Base-by-base conservation (phyloP, 305 asterid species). In the Fraxinus xanthoxyloides region DNA sequence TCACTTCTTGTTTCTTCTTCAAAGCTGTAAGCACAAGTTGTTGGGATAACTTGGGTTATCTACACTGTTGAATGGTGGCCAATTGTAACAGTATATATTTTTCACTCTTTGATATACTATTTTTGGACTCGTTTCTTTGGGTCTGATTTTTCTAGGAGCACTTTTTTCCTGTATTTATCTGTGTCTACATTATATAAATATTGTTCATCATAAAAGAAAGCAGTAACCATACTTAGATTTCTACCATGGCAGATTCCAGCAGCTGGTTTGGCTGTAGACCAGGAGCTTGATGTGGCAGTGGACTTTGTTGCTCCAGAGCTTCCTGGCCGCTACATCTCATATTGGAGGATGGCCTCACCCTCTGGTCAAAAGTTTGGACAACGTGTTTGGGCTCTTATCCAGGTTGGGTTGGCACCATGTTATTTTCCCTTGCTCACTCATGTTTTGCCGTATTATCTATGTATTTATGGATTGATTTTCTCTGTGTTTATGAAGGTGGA, bases 291-390 rank as follows among this genome's bases (percentile, higher is more conserved):
- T 59, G 87, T 96, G 26, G 92, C 97, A 1, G 90, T 94, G 75
- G 98, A 94, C 85, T 94, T 96, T 82, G 78, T 86, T 76, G 90
- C 99, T n/a, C 99, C 99, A 0, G 87, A 85, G 79, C 90, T 84
- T 85, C 97, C 95, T 72, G 98, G 99, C 4, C 91, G 94, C n/a
- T 94, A 96, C 28, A 82, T 92, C 79, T 94, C 99, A 1, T 92
- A 93, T 88, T 96, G 98, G 98, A 91, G 95, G 86, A 87, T 96
- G 98, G 92, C 94, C 72, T 85, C 97, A 21, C 93, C 97, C 7
- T 87, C 93, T 34, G 98, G 99, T 63, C 97, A 92, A 54, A 92
- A 90, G 90, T 96, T 96, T 73, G 99, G 99, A 77, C 99, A 96
- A 85, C 98, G 98, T 30, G 92, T 96, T 79, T 96, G 99, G 99